A percentile compares a stretch with the other conserved stretches of the same genome.
Conservation (phyloP, 225 moss, liverwort and hornwort genomes). For the Bryum argenteum region DNA sequence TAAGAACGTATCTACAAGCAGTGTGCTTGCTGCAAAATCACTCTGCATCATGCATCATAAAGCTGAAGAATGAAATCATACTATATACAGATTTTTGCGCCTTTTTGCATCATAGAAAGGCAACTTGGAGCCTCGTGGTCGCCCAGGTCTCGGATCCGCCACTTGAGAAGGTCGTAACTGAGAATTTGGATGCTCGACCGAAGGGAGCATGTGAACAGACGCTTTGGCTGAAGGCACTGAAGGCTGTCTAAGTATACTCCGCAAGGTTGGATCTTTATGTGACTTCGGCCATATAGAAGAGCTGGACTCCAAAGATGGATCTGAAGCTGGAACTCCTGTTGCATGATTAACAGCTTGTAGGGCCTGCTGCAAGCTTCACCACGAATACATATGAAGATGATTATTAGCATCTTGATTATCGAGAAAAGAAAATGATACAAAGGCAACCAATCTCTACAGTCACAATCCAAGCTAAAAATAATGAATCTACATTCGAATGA, state of each 20-base stretch:
- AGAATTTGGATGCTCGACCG: slow-evolving; percentile 35
- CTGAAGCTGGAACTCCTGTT: slow-evolving; percentile 25
- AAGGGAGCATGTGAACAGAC: slow-evolving; percentile 63
- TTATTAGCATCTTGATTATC: slow-evolving; percentile 24
- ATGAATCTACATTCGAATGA: not conserved
- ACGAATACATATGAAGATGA: slow-evolving; percentile 32
- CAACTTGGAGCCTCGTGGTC: slow-evolving; percentile 52
- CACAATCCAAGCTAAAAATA: not conserved
- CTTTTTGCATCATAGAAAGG: slow-evolving; percentile 63
- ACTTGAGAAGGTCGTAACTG: slow-evolving; percentile 74
- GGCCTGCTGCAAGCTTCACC: slow-evolving; percentile 75
- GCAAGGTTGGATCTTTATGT: slow-evolving; percentile 60
- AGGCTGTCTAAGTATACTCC: slow-evolving; percentile 71
- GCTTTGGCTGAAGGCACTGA: slow-evolving; percentile 77
- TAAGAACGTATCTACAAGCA: slow-evolving; percentile 11
- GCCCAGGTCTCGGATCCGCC: slow-evolving; percentile 89
- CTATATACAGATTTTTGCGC: slow-evolving; percentile 76
- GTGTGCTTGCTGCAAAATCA: slow-evolving; percentile 17
- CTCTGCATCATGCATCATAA: slow-evolving; percentile 8
- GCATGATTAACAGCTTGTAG: slow-evolving; percentile 45
- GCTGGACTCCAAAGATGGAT: slow-evolving; percentile 47
- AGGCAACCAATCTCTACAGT: slow-evolving; percentile 10
- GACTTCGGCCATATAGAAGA: slow-evolving; percentile 68
- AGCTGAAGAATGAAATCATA: slow-evolving; percentile 36
- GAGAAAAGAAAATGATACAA: slow-evolving; percentile 5